Evolutionary conservation across 176 grass and related monocot species (phyloP).

Genomic region (Metroxylon sagu): DNA sequence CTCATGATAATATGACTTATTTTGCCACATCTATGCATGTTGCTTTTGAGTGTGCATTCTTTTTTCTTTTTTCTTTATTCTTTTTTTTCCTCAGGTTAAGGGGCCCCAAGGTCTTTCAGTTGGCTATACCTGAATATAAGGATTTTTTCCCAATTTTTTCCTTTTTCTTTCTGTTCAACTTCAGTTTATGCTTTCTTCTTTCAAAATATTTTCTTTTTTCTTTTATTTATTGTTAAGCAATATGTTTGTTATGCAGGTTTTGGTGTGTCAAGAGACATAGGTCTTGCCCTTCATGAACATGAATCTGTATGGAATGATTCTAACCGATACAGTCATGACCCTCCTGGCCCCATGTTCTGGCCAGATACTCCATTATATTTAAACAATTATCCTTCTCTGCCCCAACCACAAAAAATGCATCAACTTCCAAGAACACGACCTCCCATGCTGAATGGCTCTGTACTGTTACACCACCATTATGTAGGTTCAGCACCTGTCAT

Average conservation of each 20-base stretch:
- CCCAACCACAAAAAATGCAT: slow-evolving; percentile 36
- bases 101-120: too few relatives aligned
- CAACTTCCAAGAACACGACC: slow-evolving; percentile 54
- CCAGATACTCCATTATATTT: slow-evolving; percentile 38
- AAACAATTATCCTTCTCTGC: slow-evolving; percentile 37
- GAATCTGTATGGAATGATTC: slow-evolving; percentile 71
- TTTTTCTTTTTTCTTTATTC: too few relatives aligned
- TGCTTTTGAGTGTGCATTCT: too few relatives aligned
- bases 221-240: neutral
- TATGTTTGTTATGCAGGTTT: slow-evolving; percentile 31
- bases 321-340: slow-evolving; percentile 25
- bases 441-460: slow-evolving; percentile 40
- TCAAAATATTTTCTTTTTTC: neutral
- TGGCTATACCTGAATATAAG: too few relatives aligned
- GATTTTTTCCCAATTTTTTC: too few relatives aligned
- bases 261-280: slow-evolving; percentile 61
- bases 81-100: too few relatives aligned
- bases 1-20: too few relatives aligned
- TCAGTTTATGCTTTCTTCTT: too few relatives aligned
- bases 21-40: too few relatives aligned
- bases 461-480: slow-evolving; percentile 51
- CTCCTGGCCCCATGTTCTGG: slow-evolving; percentile 43
- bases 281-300: slow-evolving; percentile 38
- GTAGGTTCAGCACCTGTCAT: slow-evolving; percentile 69
- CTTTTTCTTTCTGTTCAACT: too few relatives aligned